Percentiles rank a stretch among this genome's conserved stretches.
These are phyloP conservation scores for Noccaea bulbosa DNA, from an alignment of 345 rosid species.

Conservation along the genomic window DNA sequence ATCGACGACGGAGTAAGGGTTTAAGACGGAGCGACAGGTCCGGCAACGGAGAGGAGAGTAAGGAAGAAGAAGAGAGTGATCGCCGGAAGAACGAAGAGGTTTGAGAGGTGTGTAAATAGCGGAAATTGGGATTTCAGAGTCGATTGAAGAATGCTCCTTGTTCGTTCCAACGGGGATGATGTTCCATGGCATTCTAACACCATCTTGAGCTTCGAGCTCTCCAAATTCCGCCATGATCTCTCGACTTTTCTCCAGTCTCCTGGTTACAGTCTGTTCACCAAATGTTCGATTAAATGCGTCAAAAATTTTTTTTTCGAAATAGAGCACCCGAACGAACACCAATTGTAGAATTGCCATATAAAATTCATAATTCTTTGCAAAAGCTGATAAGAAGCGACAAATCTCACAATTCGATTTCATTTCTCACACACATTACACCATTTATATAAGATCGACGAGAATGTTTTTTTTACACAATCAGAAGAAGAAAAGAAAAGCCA, in stretches of 20 bases:
- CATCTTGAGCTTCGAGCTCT: conserved; percentile 77
- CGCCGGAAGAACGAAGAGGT: conserved; percentile 47
- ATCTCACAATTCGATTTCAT: conserved; percentile 8
- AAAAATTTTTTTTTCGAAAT: no score
- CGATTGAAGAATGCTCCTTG: conserved; percentile 54
- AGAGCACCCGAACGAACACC: no score
- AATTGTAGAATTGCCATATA: no score
- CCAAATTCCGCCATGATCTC: conserved; percentile 66
- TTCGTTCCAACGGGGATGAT: conserved; percentile 71
- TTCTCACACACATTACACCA: neutral
- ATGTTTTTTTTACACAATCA: conserved; percentile 16
- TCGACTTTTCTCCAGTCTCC: neutral
- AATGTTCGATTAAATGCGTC: conserved; percentile 21
- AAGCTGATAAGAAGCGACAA: neutral
- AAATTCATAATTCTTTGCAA: no score
- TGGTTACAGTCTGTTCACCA: neutral
- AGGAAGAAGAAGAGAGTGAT: conserved; percentile 64
- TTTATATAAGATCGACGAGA: conserved; percentile 7
- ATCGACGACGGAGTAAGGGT: conserved; percentile 81
- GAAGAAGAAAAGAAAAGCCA: neutral
- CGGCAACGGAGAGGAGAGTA: conserved; percentile 94
- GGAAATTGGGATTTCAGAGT: conserved; percentile 81
- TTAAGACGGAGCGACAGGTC: conserved; percentile 81
- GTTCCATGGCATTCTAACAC: conserved; percentile 88
- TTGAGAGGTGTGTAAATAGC: conserved; percentile 84